Conservation (phyloP, 306 rosid genomes). For the Sphenostylis stenocarpa region DNA sequence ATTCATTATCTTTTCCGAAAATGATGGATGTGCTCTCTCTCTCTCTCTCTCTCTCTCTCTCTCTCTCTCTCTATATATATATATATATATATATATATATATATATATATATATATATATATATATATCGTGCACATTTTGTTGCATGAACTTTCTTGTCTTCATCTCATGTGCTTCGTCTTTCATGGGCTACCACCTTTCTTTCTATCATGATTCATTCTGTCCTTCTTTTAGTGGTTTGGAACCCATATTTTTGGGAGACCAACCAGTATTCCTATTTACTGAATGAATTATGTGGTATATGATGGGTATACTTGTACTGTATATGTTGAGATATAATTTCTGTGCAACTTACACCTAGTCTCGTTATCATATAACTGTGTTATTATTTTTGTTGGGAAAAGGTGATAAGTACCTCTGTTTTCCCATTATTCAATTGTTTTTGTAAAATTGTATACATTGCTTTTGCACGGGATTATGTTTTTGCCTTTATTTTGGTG, state of each 20-base stretch:
- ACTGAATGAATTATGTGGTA: neutral
- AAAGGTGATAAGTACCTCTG: neutral
- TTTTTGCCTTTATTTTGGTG: neutral
- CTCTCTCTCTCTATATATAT: no score
- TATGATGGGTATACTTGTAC: neutral
- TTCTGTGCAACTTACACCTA: neutral
- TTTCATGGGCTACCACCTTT: neutral
- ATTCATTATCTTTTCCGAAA: neutral
- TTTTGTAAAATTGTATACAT: neutral
- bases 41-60: no score
- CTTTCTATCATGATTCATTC: neutral
- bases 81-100: no score
- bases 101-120: no score
- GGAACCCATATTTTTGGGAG: neutral
- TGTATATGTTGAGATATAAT: neutral
- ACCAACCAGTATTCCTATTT: neutral
- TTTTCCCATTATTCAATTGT: conserved; percentile 1
- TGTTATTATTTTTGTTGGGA: neutral
- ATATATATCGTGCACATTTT: no score
- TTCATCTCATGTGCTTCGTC: neutral
- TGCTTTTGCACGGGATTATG: neutral
- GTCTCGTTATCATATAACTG: neutral
- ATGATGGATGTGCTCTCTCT: neutral
- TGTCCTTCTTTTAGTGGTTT: neutral
- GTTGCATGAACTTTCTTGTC: neutral